These are phyloP conservation scores for Zangia roseola DNA, from an alignment of 768 basidiomycete genomes.

Conservation along the genomic window DNA sequence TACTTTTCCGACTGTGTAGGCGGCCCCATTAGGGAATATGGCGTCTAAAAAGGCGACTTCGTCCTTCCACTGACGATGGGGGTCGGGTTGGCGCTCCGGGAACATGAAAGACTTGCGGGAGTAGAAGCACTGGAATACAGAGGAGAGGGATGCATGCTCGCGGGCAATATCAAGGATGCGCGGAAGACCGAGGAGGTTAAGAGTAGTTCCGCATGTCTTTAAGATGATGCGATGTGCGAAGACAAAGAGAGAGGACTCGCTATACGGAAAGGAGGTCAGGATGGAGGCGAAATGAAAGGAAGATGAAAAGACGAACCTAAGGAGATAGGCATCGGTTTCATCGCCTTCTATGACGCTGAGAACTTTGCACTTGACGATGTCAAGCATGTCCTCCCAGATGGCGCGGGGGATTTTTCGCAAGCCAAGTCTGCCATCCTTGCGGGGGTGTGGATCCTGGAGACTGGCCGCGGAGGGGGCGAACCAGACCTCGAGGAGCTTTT, in stretches of 20 bases:
- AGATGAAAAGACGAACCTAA: slow-evolving; percentile 63
- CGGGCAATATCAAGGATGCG: slow-evolving; percentile 93
- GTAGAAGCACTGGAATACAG: slow-evolving; percentile 93
- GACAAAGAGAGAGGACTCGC: slow-evolving; percentile 96
- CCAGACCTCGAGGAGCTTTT: slow-evolving; percentile 97
- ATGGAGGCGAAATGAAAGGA: slow-evolving; percentile 5
- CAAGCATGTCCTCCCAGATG: slow-evolving; percentile 96
- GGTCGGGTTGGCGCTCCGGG: slow-evolving; percentile 90
- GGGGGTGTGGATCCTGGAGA: slow-evolving; percentile 45
- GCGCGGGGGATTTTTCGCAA: slow-evolving; percentile 71
- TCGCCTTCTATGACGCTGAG: slow-evolving; percentile 84
- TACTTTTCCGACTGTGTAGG: slow-evolving; percentile 95
- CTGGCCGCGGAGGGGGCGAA: slow-evolving; percentile 76
- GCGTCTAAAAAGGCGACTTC: slow-evolving; percentile 91
- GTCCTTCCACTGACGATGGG: slow-evolving; percentile 90
- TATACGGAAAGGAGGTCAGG: slow-evolving; percentile 34
- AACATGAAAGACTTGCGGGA: slow-evolving; percentile 99
- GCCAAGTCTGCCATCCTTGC: slow-evolving; percentile 53
- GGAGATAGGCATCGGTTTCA: slow-evolving; percentile 93
- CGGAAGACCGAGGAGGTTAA: slow-evolving; percentile 93
- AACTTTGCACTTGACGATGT: slow-evolving; percentile 95
- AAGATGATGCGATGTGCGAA: slow-evolving; percentile 94
- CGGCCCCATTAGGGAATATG: slow-evolving; percentile 85
- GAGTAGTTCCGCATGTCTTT: slow-evolving; percentile 98
- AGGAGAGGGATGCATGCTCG: slow-evolving; percentile 57